Evolutionary conservation across 2,329 filamentous ascomycete genomes (phyloP), one percentile per base, ranked within the genome.

Genomic region (Hymenoscyphus scutula): DNA sequence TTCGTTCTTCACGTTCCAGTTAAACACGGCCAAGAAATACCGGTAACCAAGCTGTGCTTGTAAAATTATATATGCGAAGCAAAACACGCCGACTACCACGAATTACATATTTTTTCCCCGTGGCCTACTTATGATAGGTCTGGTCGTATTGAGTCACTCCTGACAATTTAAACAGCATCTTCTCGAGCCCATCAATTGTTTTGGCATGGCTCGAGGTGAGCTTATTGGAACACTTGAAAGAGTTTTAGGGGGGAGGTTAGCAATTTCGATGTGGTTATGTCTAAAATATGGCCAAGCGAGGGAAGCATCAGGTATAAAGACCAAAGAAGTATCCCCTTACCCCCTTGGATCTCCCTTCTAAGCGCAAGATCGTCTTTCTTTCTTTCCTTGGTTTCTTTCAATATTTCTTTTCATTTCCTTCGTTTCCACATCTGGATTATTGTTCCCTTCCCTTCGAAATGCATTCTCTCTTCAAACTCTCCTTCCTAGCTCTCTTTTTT

Each of bases 391-490:
- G 23, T 25, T 13, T 27, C 45, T 25, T 23, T 25, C 45, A 13
- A 11, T 19, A 23, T 25, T 25, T 51, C 19, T 51, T 23, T 23
- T n/a, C n/a, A 23, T 10, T 48, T 48, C 15, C 13, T 51, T 13
- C 23, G 15, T 51, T 25, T 25, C 45, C 25, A 23, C 1, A 25
- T 8, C n/a, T 51, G 19, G 15, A 23, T 45, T 7, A 10, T 38
- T 57, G 11, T 19, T 57, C 54, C 7, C 27, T 29, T 56, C 13
- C 41, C 34, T 27, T 51, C 45, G 23, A 57, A 41, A 57, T 57
- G 56, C 56, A 17, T 45, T 57, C 56, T n/a, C 19, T 57, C 25
- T 23, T 45, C 56, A 57, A 57, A n/a, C 32, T 57, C n/a, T 57
- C 56, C 37, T 45, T 57, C n/a, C 56, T 57, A n/a, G 56, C 56